Conservation (phyloP, 2,329 filamentous ascomycete species). For the Cladophialophora bantiana region DNA sequence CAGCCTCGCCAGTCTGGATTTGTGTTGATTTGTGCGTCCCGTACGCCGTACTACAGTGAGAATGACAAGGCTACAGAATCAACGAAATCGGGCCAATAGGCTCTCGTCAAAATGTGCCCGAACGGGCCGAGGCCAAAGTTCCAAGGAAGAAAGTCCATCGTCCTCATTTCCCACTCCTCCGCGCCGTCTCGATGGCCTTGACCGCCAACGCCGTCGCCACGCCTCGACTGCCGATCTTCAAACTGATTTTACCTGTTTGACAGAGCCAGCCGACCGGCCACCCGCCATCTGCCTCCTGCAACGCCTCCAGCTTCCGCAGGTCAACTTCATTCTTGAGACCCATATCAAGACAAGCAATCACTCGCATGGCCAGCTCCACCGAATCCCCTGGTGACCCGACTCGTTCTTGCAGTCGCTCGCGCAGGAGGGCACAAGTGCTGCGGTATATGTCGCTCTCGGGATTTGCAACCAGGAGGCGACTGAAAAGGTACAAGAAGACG, state of each 20-base stretch:
- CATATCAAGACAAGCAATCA: slow-evolving; percentile 20
- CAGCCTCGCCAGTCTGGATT: neutral
- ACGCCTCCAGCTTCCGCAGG: slow-evolving; percentile 11
- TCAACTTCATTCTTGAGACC: slow-evolving; percentile 18
- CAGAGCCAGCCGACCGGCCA: slow-evolving; percentile 24
- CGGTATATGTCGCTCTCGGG: slow-evolving; percentile 22
- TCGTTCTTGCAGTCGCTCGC: slow-evolving; percentile 21
- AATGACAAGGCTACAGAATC: neutral
- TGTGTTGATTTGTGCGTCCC: neutral
- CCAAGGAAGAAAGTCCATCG: neutral
- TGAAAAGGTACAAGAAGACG: slow-evolving; percentile 24
- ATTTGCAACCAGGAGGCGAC: slow-evolving; percentile 16
- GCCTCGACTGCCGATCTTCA: slow-evolving; percentile 21
- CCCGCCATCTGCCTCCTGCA: slow-evolving; percentile 21
- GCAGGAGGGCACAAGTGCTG: slow-evolving; percentile 12
- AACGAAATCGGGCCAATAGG: neutral
- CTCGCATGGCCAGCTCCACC: slow-evolving; percentile 19
- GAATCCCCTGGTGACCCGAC: slow-evolving; percentile 14
- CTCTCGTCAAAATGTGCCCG: neutral
- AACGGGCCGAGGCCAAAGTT: neutral
- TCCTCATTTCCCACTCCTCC: slow-evolving; percentile 7
- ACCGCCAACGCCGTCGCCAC: slow-evolving; percentile 18
- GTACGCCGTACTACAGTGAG: neutral
- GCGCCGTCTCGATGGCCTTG: slow-evolving; percentile 21
- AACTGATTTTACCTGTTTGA: slow-evolving; percentile 22